Evolutionary conservation across 1,284 basidiomycete genomes (phyloP).

Genomic region (Porodaedalea pini): DNA sequence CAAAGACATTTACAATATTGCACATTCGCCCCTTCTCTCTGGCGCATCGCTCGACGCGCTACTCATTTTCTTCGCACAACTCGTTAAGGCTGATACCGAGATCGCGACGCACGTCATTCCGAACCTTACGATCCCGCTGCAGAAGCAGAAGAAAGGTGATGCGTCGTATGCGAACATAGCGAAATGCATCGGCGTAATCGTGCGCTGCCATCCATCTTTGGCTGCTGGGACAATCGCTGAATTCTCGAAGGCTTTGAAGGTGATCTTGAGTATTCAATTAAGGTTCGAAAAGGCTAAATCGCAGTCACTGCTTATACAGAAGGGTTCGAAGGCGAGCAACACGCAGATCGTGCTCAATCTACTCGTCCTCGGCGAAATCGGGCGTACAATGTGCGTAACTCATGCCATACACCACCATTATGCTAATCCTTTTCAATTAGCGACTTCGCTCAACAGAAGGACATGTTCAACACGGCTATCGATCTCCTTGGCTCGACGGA

Average conservation of each 20-base stretch:
- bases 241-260: conserved; percentile 77
- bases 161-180: conserved; percentile 69
- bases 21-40: conserved; percentile 76
- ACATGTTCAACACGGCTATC: conserved; percentile 73
- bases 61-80: conserved; percentile 73
- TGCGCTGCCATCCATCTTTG: conserved; percentile 62
- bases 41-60: conserved; percentile 76
- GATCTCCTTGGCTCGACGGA: conserved; percentile 71
- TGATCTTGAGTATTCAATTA: conserved; percentile 26
- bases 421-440: conserved; percentile 36
- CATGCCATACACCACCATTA: conserved; percentile 1
- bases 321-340: conserved; percentile 62
- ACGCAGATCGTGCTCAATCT: conserved; percentile 77
- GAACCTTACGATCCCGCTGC: conserved; percentile 59
- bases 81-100: conserved; percentile 79
- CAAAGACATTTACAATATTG: conserved; percentile 62
- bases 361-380: conserved; percentile 85
- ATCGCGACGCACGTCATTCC: conserved; percentile 76
- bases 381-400: conserved; percentile 73
- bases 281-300: conserved; percentile 12
- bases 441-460: conserved; percentile 76
- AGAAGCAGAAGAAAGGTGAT: conserved; percentile 54
- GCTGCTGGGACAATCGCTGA: conserved; percentile 78
- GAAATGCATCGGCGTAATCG: conserved; percentile 78
- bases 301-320: conserved; percentile 32